Conservation (phyloP, 2,329 filamentous ascomycete species). For the Teratosphaeria zuluensis region DNA sequence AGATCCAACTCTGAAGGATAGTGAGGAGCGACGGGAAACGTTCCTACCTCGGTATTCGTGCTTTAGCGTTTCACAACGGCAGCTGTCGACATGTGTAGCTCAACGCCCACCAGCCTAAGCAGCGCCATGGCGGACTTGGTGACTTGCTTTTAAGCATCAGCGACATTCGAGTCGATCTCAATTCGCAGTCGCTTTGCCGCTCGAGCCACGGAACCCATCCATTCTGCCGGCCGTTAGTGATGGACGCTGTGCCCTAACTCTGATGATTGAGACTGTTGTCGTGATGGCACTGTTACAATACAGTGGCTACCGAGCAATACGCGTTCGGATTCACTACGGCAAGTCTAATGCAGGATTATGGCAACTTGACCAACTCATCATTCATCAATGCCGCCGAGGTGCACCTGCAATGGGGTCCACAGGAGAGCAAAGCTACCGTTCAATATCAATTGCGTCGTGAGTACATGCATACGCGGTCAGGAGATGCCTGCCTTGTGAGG, state of each 20-base stretch:
- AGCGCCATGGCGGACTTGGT: background rate
- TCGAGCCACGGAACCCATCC: background rate
- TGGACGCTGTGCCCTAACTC: background rate
- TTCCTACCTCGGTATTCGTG: background rate
- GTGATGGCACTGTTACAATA: background rate
- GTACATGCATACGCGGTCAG: too few relatives aligned
- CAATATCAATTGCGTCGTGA: too few relatives aligned
- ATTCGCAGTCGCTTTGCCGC: background rate
- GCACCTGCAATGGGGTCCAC: background rate
- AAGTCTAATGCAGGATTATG: too few relatives aligned
- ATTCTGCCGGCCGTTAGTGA: background rate
- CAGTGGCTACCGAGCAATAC: background rate
- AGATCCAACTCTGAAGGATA: background rate
- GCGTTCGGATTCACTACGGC: background rate
- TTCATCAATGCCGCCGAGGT: background rate
- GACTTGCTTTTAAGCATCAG: background rate
- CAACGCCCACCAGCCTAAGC: background rate
- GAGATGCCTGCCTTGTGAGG: too few relatives aligned
- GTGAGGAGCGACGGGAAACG: background rate
- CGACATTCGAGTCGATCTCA: background rate
- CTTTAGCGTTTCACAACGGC: background rate
- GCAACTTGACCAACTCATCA: background rate
- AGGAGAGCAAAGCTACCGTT: background rate
- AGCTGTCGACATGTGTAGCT: background rate
- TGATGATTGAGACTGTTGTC: background rate